Evolutionary conservation across 805 yeast genomes (phyloP).

Genomic region (Metschnikowia corniflorae): DNA sequence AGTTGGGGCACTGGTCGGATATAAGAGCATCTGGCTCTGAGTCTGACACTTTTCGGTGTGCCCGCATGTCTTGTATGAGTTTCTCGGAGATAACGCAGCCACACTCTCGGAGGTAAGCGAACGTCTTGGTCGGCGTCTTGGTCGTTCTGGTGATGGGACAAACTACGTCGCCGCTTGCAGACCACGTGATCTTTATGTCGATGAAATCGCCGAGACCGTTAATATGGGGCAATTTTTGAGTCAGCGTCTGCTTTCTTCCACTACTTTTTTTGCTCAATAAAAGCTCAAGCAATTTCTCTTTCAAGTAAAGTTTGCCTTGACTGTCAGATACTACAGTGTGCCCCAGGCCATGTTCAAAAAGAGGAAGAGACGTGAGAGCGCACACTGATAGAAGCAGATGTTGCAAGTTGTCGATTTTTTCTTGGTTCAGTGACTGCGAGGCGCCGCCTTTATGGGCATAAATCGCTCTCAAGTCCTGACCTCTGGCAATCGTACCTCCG

Average conservation of each 20-base stretch:
- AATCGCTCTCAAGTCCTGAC: conserved; percentile 46
- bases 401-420: conserved; percentile 19
- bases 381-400: conserved; percentile 45
- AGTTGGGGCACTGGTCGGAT: conserved; percentile 30
- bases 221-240: conserved; percentile 7
- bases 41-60: conserved; percentile 9
- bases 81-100: conserved; percentile 36
- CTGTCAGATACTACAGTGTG: conserved; percentile 64
- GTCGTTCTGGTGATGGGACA: conserved; percentile 33
- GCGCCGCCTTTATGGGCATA: conserved; percentile 17
- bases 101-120: conserved; percentile 34
- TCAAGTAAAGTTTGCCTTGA: conserved; percentile 61
- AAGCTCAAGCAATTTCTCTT: conserved; percentile 57
- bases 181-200: conserved; percentile 14
- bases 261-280: conserved; percentile 38
- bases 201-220: conserved; percentile 14
- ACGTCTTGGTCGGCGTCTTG: conserved; percentile 15
- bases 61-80: conserved; percentile 19
- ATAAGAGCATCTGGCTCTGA: conserved; percentile 6
- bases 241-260: not conserved
- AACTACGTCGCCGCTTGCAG: conserved; percentile 14
- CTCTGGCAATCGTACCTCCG: conserved; percentile 68
- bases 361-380: conserved; percentile 38
- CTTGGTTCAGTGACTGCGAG: not conserved
- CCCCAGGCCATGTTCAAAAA: conserved; percentile 26